Evolutionary conservation across 1,284 basidiomycete species (phyloP).

Genomic region (Ganoderma resinaceum): DNA sequence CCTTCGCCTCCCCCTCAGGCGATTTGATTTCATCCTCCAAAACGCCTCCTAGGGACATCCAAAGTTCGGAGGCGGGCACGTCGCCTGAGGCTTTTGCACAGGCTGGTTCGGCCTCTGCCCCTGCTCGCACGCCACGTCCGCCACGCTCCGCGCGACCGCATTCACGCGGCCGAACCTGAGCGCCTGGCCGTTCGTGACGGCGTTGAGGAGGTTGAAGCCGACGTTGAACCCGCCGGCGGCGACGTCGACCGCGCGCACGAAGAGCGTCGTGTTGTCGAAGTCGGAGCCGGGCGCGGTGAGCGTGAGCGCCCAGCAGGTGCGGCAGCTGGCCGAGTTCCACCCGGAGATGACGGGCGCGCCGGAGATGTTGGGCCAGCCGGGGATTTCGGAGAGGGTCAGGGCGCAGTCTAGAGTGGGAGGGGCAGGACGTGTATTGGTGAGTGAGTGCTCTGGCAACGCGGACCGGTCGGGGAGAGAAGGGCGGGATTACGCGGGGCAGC

Average conservation of each 20-base stretch:
- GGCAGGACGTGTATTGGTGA: too few relatives aligned
- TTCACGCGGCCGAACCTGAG: slow-evolving; percentile 26
- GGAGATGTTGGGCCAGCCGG: slow-evolving; percentile 58
- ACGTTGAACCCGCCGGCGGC: slow-evolving; percentile 43
- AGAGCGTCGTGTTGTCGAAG: slow-evolving; percentile 44
- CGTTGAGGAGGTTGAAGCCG: slow-evolving; percentile 32
- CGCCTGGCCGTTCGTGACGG: slow-evolving; percentile 29
- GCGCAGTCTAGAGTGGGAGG: slow-evolving; percentile 37
- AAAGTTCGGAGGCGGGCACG: not conserved
- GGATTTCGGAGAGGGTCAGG: slow-evolving; percentile 53
- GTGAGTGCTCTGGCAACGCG: not conserved
- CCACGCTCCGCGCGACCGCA: slow-evolving; percentile 26
- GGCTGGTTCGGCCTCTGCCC: not conserved
- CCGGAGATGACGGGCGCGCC: slow-evolving; percentile 48
- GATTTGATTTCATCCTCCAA: too few relatives aligned
- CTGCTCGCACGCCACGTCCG: slow-evolving; percentile 12
- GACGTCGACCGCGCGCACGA: slow-evolving; percentile 51
- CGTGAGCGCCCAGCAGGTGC: slow-evolving; percentile 53
- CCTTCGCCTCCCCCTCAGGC: slow-evolving; percentile 1
- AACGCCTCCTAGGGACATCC: too few relatives aligned
- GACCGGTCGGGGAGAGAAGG: too few relatives aligned
- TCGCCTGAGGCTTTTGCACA: not conserved
- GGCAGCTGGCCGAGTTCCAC: slow-evolving; percentile 50
- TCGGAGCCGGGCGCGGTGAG: too few relatives aligned
- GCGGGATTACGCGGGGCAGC: too few relatives aligned